Base-by-base conservation (phyloP, 768 basidiomycete genomes). In the Gloeostereum incarnatum region DNA sequence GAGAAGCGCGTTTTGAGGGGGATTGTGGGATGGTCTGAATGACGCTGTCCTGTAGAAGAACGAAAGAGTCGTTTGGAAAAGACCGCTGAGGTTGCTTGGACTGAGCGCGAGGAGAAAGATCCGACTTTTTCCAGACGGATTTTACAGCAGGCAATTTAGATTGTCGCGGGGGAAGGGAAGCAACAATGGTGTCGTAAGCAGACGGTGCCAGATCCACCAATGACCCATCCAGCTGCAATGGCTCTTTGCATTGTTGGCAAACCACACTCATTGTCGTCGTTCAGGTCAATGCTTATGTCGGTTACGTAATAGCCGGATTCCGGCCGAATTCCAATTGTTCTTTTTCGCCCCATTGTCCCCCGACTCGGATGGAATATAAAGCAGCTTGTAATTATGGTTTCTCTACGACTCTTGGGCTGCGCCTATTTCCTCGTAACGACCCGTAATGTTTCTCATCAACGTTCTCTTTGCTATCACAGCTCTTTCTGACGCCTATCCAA, bases 191-290 rank as follows among this genome's bases (percentile, higher is more conserved):
- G 55, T 91, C 87, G 59, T 91, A 88, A 20, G 85, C 79, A 10
- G 90, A 86, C 16, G 85, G 89, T 4, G 85, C 76, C 39, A 94
- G 66, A 54, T 90, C 84, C 35, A 85, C 69, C 10, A 96, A 66
- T n/a, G 91, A 92, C n/a, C 79, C 81, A 66, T 97, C 93, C 48
- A 91, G 73, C 76, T 88, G 81, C 23, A 96, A 62, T 5, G 87
- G 88, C 52, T 93, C 85, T 60, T 89, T 90, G 68, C 88, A 91
- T 60, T 91, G 88, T 53, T 90, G 87, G 51, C 88, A 91, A 35
- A 83, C 69, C 23, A 66, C 52, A 30, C 62, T 71, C 69, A 70
- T 73, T 42, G 43, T 58, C 35, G 46, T 38, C 29, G 21, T n/a
- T n/a, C 13, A 23, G 16, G 35, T 23, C 44, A 45, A 38, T 13